Evolutionary conservation across 371 early-diverging fungal species (phyloP), one percentile per base, ranked within the genome.

Genomic region (Umbelopsis sp.): DNA sequence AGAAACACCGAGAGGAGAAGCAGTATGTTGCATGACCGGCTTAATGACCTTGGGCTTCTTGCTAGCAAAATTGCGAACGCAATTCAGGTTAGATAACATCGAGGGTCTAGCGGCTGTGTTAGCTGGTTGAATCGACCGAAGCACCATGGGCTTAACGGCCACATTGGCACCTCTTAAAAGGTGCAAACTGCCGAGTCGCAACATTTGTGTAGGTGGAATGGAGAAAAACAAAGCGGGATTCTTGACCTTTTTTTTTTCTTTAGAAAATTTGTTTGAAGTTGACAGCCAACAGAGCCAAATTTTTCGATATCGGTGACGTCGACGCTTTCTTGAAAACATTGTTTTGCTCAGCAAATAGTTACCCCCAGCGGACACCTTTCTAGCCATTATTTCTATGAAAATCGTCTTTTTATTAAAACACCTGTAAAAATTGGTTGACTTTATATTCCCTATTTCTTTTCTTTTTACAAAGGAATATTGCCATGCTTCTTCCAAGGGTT

Each of bases 401-500:
- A 29, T 4, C 4, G 29, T 51, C 29, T 25, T 51, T 29, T 29
- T 29, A 29, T 29, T 25, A 51, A 50, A 51, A 22, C 52, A 24
- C 24, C 22, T 51, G 9, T 25, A 18, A 57, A 29, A 57, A 16
- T 48, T 4, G 18, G 4, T n/a, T 48, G 48, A 22, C 24, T 46
- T 44, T 18, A 22, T 22, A 29, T 45, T 37, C 7, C 20, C 48
- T 16, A n/a, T 48, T 12, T n/a, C 48, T 48, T 8, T 38, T 6
- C 35, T 50, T 22, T 45, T 72, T 89, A 95, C 69, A 96, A 77
- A 18, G 98, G 98, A 69, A 96, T 92, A 76, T 95, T 95, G 46
- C 95, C 96, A 79, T 98, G 98, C 82, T 98, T 98, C 84, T 96
- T 97, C 82, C 80, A 75, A 20, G 96, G 98, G 72, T 93, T 93